phyloP scores from a whole-genome alignment of 352 stramenopile species.

The Phytophthora rubi region DNA sequence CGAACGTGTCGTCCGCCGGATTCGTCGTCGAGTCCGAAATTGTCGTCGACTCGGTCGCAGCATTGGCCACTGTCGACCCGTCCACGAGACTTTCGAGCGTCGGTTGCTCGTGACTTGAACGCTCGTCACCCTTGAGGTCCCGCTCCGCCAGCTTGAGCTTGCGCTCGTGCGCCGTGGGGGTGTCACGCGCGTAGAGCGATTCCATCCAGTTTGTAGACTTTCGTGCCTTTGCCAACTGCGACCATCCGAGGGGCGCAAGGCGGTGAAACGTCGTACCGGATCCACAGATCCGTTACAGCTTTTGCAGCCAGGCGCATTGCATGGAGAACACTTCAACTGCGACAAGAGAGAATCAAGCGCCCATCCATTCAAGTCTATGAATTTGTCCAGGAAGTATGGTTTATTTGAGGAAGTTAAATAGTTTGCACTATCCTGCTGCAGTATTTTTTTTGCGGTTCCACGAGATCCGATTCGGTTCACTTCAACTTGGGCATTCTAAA shows the following conservation, averaged over 20 bases:
- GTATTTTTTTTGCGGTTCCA: not conserved
- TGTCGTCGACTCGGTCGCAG: not conserved
- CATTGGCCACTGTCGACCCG: constrained; percentile 4
- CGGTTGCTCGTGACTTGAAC: constrained; percentile 7
- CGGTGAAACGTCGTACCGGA: constrained; percentile 30
- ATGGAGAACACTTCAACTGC: not conserved
- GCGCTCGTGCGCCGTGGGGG: constrained; percentile 30
- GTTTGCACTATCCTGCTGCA: too few relatives aligned
- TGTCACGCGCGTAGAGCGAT: constrained; percentile 44
- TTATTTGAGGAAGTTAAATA: too few relatives aligned
- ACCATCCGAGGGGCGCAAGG: constrained; percentile 8
- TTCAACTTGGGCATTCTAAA: constrained; percentile 7
- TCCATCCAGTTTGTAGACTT: constrained; percentile 30
- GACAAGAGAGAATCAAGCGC: not conserved
- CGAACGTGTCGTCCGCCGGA: constrained; percentile 29
- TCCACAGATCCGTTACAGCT: constrained; percentile 2
- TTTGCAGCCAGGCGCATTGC: not conserved
- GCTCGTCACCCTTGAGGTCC: constrained; percentile 7
- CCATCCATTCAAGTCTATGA: too few relatives aligned
- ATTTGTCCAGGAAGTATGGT: too few relatives aligned
- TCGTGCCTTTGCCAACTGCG: constrained; percentile 22
- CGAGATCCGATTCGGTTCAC: not conserved
- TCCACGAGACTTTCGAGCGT: constrained; percentile 24
- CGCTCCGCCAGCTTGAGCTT: constrained; percentile 24
- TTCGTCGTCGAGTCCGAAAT: constrained; percentile 10